These are phyloP conservation scores for Calocybe cyanea DNA, from an alignment of 768 basidiomycete species.

Conservation along the genomic window DNA sequence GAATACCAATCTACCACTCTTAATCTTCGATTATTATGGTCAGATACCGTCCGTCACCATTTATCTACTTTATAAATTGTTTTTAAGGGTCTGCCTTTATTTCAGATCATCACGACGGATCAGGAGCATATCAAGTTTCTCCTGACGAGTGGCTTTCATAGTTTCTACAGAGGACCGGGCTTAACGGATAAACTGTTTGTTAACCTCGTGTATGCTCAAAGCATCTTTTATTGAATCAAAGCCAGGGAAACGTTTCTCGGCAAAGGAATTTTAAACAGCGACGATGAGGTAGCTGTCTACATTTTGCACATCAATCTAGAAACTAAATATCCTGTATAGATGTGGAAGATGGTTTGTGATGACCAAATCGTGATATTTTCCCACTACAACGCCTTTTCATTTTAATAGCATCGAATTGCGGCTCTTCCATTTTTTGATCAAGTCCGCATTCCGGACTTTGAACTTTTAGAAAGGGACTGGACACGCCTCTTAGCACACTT, in stretches of 20 bases:
- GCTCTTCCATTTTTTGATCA: conserved; percentile 73
- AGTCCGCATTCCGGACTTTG: conserved; percentile 67
- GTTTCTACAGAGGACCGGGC: conserved; percentile 62
- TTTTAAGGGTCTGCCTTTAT: not conserved
- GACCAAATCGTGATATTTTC: not conserved
- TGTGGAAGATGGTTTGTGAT: conserved; percentile 59
- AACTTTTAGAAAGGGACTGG: conserved; percentile 58
- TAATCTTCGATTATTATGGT: conserved; percentile 66
- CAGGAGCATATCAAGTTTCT: conserved; percentile 65
- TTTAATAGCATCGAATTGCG: conserved; percentile 59
- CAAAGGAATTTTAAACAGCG: conserved; percentile 73
- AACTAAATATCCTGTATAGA: conserved; percentile 30
- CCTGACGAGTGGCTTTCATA: conserved; percentile 58
- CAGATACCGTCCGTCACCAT: conserved; percentile 58
- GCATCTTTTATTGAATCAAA: not conserved
- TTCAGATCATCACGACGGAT: conserved; percentile 72
- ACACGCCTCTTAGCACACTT: conserved; percentile 45
- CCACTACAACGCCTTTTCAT: not conserved
- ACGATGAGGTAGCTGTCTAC: conserved; percentile 51
- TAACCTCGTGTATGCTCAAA: not conserved
- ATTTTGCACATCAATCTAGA: too few species aligned
- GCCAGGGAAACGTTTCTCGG: conserved; percentile 64
- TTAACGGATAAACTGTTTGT: conserved; percentile 67
- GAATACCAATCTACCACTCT: conserved; percentile 70
- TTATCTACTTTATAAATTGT: not conserved